A percentile compares a stretch with the other conserved stretches of the same genome.
These are phyloP conservation scores for Cryptococcus depauperatus DNA, from an alignment of 1,284 basidiomycete species.

Conservation along the genomic window DNA sequence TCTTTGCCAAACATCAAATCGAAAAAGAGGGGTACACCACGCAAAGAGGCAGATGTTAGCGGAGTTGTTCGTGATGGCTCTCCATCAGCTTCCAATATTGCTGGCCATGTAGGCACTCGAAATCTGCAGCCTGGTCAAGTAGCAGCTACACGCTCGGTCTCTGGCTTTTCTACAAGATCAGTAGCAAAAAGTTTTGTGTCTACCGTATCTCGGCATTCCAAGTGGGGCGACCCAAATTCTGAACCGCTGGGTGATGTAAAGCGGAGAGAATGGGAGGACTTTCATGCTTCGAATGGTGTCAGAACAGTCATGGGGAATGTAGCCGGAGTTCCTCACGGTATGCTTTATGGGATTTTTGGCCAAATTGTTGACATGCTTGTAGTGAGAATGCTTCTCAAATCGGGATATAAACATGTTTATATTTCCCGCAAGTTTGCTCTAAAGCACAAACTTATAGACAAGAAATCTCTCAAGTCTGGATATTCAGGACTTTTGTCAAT, in stretches of 20 bases:
- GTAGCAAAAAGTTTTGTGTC: constrained; percentile 19
- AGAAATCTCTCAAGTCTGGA: constrained; percentile 30
- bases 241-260: constrained; percentile 37
- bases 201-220: constrained; percentile 28
- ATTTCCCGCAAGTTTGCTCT: constrained; percentile 88
- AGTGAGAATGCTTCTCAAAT: constrained; percentile 89
- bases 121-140: too few relatives aligned
- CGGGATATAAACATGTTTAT: constrained; percentile 91
- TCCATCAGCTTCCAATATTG: background rate
- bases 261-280: constrained; percentile 46
- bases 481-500: constrained; percentile 50
- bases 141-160: constrained; percentile 5
- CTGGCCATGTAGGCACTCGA: too few relatives aligned
- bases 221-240: constrained; percentile 39
- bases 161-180: constrained; percentile 9
- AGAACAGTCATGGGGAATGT: constrained; percentile 86
- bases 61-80: background rate
- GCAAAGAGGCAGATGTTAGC: background rate
- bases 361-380: background rate
- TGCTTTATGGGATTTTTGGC: background rate
- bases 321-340: constrained; percentile 78
- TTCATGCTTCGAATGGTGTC: constrained; percentile 85
- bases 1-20: background rate
- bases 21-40: background rate
- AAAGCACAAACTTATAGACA: constrained; percentile 79